Base-by-base conservation (phyloP, 768 basidiomycete genomes). In the Pleurotus sapidus region DNA sequence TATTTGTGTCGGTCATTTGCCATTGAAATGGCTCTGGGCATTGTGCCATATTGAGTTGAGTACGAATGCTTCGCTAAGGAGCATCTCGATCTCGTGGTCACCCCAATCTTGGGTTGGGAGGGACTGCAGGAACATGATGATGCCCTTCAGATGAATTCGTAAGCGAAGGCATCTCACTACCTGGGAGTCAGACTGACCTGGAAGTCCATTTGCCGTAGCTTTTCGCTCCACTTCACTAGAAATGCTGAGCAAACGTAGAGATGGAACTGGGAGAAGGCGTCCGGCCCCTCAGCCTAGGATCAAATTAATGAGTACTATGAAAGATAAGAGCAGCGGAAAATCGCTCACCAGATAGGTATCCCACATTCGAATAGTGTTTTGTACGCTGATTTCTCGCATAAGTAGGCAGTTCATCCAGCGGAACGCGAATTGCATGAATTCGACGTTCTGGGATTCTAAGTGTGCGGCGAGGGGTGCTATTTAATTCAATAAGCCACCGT, bases 351-450 rank as follows among this genome's bases (percentile, higher is more conserved):
- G 74, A 72, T 99, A 99, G 11, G 97, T 98, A 70, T 99, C 97
- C 97, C 97, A 99, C 96, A 98, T 98, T 56, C 97, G 83, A 49
- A 98, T 92, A 15, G 96, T 98, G 70, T 98, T 96, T 65, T 88
- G 85, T 49, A 99, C 94, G 63, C 90, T 96, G 62, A 99, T 91
- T 76, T 98, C 97, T 57, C 97, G 83, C 96, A 99, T 98, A 58
- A 98, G 79, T 50, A 99, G 74, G 68, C 97, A 98, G 67, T 99
- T 98, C 95, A 99, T 98, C 97, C 97, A 99, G 51, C 97, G 83
- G 74, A 99, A 99, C 39, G 97, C 96, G 65, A 99, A 99, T 69
- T 99, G 97, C 88, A 99, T 97, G 68, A 97, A 99, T 75, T 98
- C 95, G 63, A 99, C 95, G 65, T 91, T 92, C 72, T 99, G 89